Percentiles rank a stretch among this genome's conserved stretches.
Evolutionary conservation across 2,329 filamentous ascomycete species (phyloP).

Genomic region (Ophiostoma quercus): DNA sequence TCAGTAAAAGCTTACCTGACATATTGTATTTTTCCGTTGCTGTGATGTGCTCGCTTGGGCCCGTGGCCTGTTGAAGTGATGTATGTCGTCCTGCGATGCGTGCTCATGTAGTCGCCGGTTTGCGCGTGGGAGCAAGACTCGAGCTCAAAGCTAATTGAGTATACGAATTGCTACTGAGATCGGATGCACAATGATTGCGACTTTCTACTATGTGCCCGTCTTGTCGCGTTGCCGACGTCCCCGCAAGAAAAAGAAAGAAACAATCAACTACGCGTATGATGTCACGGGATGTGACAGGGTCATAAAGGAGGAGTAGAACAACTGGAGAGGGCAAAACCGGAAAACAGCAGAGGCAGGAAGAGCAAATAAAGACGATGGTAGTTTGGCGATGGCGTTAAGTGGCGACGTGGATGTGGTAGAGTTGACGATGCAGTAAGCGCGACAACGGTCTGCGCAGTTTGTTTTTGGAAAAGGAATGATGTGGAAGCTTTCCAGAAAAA

Average conservation of each 20-base stretch:
- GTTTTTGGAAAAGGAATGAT: background rate
- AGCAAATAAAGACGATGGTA: background rate
- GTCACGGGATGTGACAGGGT: background rate
- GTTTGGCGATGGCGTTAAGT: background rate
- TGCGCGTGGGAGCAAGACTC: background rate
- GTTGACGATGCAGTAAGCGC: background rate
- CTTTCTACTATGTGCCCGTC: background rate
- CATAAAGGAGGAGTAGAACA: background rate
- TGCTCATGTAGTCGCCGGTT: background rate
- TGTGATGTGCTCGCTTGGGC: background rate
- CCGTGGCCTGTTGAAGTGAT: background rate
- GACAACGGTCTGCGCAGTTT: background rate
- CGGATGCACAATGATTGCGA: background rate
- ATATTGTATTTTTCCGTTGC: conserved; percentile 9
- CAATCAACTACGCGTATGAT: conserved; percentile 11
- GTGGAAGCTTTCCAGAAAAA: background rate
- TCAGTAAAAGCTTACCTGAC: conserved; percentile 23
- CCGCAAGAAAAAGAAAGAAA: background rate
- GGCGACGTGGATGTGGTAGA: background rate
- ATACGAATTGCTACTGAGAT: conserved; percentile 12
- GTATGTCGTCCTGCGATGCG: background rate
- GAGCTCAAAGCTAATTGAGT: background rate
- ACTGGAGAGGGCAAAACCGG: background rate
- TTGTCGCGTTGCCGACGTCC: conserved; percentile 1
- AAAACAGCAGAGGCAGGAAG: background rate